These are phyloP conservation scores for Ploettnerulaceae sp. DNA, from an alignment of 2,329 filamentous ascomycete genomes.

Conservation along the genomic window DNA sequence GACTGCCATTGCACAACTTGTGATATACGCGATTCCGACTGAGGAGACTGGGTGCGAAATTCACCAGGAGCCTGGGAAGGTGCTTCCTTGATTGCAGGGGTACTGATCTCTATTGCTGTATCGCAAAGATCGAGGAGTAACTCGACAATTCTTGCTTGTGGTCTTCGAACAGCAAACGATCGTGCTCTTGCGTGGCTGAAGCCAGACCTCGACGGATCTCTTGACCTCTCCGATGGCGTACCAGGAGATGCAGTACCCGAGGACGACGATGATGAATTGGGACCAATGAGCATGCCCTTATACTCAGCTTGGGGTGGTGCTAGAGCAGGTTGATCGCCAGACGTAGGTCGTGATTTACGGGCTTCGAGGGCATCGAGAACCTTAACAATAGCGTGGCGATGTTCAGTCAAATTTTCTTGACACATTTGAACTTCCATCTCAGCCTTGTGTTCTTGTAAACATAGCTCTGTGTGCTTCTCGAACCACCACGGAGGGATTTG, in stretches of 20 bases:
- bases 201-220: constrained; percentile 61
- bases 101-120: constrained; percentile 90
- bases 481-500: constrained; percentile 99
- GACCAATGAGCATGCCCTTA: constrained; percentile 81
- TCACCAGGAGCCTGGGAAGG: constrained; percentile 65
- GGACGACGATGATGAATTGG: constrained; percentile 59
- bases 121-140: constrained; percentile 92
- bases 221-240: constrained; percentile 65
- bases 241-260: constrained; percentile 68
- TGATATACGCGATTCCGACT: constrained; percentile 90
- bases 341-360: constrained; percentile 59
- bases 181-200: constrained; percentile 75
- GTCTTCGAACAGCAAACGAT: constrained; percentile 87
- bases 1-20: constrained; percentile 97
- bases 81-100: constrained; percentile 84
- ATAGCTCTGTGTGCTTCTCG: constrained; percentile 96
- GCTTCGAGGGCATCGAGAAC: constrained; percentile 89
- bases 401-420: constrained; percentile 86
- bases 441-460: constrained; percentile 89
- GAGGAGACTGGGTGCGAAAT: constrained; percentile 87
- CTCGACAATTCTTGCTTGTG: constrained; percentile 89
- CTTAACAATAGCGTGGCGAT: constrained; percentile 90
- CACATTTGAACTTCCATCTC: constrained; percentile 98
- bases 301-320: constrained; percentile 66
- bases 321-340: constrained; percentile 44